Evolutionary conservation across 148 eudicot genomes (phyloP), one percentile per base, ranked within the genome.

Genomic region (Suaeda aralocaspica): DNA sequence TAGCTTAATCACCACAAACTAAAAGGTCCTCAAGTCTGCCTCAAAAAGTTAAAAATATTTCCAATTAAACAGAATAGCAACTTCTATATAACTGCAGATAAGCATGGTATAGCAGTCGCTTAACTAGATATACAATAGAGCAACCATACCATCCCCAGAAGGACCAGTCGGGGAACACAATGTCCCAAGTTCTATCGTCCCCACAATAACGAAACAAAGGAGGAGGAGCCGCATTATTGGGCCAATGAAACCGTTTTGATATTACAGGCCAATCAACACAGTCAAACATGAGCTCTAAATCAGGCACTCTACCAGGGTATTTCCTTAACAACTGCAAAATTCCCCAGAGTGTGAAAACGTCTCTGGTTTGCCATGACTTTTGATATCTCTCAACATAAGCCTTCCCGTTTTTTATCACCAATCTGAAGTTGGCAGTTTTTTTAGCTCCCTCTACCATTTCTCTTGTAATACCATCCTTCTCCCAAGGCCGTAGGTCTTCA

Each of bases 121-220:
- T 9, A 50, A 42, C 13, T 22, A 45, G 36, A 7, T 51, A 50
- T 18, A 48, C 65, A 51, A 52, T 36, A 33, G 25, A 31, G 22
- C 6, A 59, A 69, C 28, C 79, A 74, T 87, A 89, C 97, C 97
- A 91, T 76, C 97, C 97, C 97, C 95, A 91, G 68, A 89, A 91
- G 71, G 97, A 85, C 97, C 97, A 91, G 60, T 91, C 97, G 1
- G 98, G 98, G 58, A 92, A 92, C 45, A 86, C 89, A 56, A 92
- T 86, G 67, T 92, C 96, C 59, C 79, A 72, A 4, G 89, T 84
- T 41, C 62, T 67, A 72, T 85, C 81, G 69, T 92, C 83, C 21
- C 85, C 84, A 68, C 93, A 88, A 65, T 92, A 92, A 22, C 84
- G 84, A 72, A 92, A 90, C 73, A 92, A n/a, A 4, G 94, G 92